Evolutionary conservation across 1,284 basidiomycete species (phyloP).

Genomic region (Cryptococcus sp.): DNA sequence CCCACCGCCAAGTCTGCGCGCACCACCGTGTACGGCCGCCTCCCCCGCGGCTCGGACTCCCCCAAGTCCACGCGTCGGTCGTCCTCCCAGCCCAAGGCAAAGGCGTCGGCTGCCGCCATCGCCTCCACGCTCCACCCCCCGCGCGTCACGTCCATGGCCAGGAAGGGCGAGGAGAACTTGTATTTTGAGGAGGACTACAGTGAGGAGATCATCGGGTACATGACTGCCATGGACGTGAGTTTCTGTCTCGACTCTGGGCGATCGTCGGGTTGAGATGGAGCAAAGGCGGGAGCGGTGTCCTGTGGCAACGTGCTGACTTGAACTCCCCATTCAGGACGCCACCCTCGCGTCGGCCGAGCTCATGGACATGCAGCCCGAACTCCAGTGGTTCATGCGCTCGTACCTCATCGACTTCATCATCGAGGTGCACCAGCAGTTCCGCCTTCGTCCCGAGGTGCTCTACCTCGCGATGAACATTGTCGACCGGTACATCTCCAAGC

Average conservation of each 20-base stretch:
- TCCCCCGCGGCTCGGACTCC: constrained; percentile 42
- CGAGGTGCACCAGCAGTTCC: constrained; percentile 95
- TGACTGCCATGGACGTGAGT: constrained; percentile 97
- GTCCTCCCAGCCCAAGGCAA: constrained; percentile 15
- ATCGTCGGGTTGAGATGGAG: background rate
- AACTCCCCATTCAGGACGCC: constrained; percentile 57
- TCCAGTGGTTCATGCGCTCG: constrained; percentile 97
- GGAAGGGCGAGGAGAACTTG: constrained; percentile 45
- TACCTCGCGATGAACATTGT: constrained; percentile 98
- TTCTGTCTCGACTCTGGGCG: background rate
- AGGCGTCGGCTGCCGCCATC: constrained; percentile 10
- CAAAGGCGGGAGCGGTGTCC: background rate
- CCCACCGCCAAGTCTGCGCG: constrained; percentile 40
- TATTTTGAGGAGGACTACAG: constrained; percentile 86
- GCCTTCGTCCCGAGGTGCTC: constrained; percentile 93
- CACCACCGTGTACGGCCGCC: constrained; percentile 41
- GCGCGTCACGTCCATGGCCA: constrained; percentile 10
- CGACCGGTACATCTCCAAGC: constrained; percentile 97
- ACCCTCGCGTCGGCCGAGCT: constrained; percentile 86
- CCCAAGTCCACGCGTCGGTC: constrained; percentile 16
- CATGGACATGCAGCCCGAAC: constrained; percentile 98
- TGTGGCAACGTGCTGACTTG: constrained; percentile 6
- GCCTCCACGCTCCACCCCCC: constrained; percentile 15
- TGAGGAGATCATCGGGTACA: constrained; percentile 86
- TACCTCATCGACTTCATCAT: constrained; percentile 98